Percentiles rank a stretch among this genome's conserved stretches.
Evolutionary conservation across 2,329 filamentous ascomycete genomes (phyloP).

Genomic region (Exserohilum turcica): DNA sequence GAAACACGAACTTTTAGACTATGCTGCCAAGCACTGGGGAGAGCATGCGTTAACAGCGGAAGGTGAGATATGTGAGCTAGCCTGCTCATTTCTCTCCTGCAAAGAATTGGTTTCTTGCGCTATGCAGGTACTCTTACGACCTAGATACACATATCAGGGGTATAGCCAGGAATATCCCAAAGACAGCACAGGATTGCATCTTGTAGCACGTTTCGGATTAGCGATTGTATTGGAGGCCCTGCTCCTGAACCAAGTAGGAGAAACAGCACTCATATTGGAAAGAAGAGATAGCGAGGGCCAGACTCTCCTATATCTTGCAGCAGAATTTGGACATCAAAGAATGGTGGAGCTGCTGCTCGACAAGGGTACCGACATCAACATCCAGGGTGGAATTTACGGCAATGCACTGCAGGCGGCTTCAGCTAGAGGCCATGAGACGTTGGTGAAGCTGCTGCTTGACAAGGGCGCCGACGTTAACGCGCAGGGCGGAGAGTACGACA

Average conservation of each 20-base stretch:
- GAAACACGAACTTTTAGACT: constrained; percentile 29
- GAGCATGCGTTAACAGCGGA: constrained; percentile 25
- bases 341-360: neutral
- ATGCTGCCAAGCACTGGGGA: constrained; percentile 35
- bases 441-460: constrained; percentile 14
- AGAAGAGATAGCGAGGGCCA: constrained; percentile 11
- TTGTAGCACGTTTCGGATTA: constrained; percentile 19
- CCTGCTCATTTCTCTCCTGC: constrained; percentile 1
- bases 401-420: constrained; percentile 1
- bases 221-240: constrained; percentile 9
- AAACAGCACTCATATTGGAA: constrained; percentile 7
- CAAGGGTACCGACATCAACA: neutral
- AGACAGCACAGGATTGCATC: constrained; percentile 14
- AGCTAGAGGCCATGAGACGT: neutral
- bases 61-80: constrained; percentile 9
- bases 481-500: constrained; percentile 17
- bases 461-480: constrained; percentile 26
- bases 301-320: constrained; percentile 13
- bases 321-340: constrained; percentile 16
- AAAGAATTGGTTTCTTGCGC: constrained; percentile 1
- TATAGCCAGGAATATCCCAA: constrained; percentile 14
- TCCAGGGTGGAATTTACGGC: neutral
- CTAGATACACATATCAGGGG: constrained; percentile 1
- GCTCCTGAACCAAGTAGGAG: constrained; percentile 4
- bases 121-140: constrained; percentile 11